Base-by-base conservation (phyloP, 2,329 filamentous ascomycete genomes). In the Alternaria ethzedia region DNA sequence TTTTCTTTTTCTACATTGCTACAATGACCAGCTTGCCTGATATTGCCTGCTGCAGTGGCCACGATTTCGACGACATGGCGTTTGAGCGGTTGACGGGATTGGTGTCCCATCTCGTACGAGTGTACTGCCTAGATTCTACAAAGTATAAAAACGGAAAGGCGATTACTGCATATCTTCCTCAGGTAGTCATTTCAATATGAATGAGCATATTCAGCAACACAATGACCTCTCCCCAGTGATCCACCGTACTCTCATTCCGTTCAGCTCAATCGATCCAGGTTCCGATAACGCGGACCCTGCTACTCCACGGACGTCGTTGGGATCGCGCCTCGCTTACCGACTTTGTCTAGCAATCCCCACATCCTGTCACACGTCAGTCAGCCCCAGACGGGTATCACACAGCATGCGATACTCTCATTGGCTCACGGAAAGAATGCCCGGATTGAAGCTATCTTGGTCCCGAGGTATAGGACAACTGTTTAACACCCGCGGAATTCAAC, bases 51-150 rank as follows among this genome's bases (percentile, higher is more conserved):
- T 13, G 25, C 30, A 50, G 49, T 41, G 28, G 43, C 49, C 36
- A 59, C 30, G 49, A 63, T 44, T 17, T n/a, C 47, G 49, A 63
- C 26, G 55, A 54, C 25, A 30, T 44, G 49, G 60, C 56, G 60
- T 59, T 59, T 36, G 25, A 49, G 43, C 30, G 12, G 30, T 25
- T 36, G 12, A 23, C 50, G 41, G 26, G 17, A 51, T 28, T n/a
- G 26, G 20, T 10, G 23, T 59, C 8, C 49, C 26, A 49, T 21
- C 21, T 11, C 47, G 21, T 44, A 30, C 30, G 11, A 47, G 23
- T 23, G n/a, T 47, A 60, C 30, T 50, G 51, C 23, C 12, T 57
- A 50, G 17, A 30, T 30, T n/a, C 5, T 5, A 23, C 7, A 50
- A 25, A 36, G 49, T 13, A 52, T 23, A 41, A 41, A 12, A 12